A percentile compares a stretch with the other conserved stretches of the same genome.
Conservation (phyloP, 352 stramenopile genomes). For the Phytophthora brassicae region DNA sequence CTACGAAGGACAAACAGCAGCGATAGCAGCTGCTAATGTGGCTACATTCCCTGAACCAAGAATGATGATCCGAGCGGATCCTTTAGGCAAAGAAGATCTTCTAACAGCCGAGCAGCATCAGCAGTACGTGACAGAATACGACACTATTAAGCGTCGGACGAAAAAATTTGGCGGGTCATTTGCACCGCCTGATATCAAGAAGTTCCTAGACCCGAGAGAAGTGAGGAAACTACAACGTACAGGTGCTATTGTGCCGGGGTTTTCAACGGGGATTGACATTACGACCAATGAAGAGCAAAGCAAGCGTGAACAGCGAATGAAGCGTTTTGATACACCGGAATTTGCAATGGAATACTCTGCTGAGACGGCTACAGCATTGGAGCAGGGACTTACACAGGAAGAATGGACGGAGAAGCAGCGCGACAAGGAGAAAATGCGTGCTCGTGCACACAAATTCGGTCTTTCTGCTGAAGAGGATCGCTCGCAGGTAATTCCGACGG, state of each 20-base stretch:
- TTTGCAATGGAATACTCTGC: slow-evolving; percentile 74
- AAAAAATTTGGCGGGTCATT: slow-evolving; percentile 73
- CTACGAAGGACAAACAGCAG: slow-evolving; percentile 27
- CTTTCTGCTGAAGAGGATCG: slow-evolving; percentile 45
- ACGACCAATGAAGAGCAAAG: slow-evolving; percentile 56
- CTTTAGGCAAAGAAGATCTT: slow-evolving; percentile 55
- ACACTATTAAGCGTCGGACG: slow-evolving; percentile 45
- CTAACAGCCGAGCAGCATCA: slow-evolving; percentile 52
- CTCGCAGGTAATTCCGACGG: slow-evolving; percentile 19
- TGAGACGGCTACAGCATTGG: slow-evolving; percentile 58
- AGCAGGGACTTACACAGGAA: slow-evolving; percentile 70
- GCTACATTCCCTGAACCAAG: slow-evolving; percentile 42
- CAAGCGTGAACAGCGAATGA: slow-evolving; percentile 77
- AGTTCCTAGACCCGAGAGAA: slow-evolving; percentile 79
- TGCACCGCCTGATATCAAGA: slow-evolving; percentile 62
- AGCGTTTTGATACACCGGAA: slow-evolving; percentile 76
- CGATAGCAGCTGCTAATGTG: slow-evolving; percentile 36
- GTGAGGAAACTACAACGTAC: slow-evolving; percentile 77
- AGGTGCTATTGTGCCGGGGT: slow-evolving; percentile 55
- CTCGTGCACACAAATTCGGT: slow-evolving; percentile 75
- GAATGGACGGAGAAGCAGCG: slow-evolving; percentile 64
- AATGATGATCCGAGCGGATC: slow-evolving; percentile 64
- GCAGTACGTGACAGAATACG: slow-evolving; percentile 50
- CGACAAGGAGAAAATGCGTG: slow-evolving; percentile 62
- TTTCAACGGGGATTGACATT: slow-evolving; percentile 76